These are phyloP conservation scores for Saturnispora hagleri DNA, from an alignment of 805 yeast species.

Conservation along the genomic window DNA sequence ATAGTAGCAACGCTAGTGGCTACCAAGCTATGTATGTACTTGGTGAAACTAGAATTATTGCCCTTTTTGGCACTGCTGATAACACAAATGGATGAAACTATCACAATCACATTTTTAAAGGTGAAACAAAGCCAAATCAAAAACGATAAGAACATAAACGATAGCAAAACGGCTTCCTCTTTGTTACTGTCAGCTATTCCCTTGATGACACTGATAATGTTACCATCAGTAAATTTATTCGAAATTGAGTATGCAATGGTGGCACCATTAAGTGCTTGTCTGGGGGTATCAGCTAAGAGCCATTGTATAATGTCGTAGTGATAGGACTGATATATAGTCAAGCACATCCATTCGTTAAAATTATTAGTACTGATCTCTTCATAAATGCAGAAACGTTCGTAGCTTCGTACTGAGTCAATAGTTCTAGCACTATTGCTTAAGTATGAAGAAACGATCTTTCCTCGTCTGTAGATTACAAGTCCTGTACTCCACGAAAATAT, in stretches of 20 bases:
- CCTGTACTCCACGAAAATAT: conserved; percentile 53
- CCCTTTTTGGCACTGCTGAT: conserved; percentile 10
- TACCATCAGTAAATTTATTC: conserved; percentile 29
- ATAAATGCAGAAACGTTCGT: conserved; percentile 64
- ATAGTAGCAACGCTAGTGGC: conserved; percentile 21
- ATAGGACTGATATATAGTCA: conserved; percentile 55
- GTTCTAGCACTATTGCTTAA: conserved; percentile 55
- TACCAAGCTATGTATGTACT: conserved; percentile 21
- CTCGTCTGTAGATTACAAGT: conserved; percentile 44
- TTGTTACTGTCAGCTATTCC: conserved; percentile 40
- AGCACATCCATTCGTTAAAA: conserved; percentile 57
- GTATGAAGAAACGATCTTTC: conserved; percentile 61
- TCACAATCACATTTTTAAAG: conserved; percentile 16
- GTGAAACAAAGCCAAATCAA: conserved; percentile 62
- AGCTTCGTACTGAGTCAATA: conserved; percentile 47
- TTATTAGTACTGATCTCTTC: conserved; percentile 58
- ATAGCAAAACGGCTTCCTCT: conserved; percentile 60
- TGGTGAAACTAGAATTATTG: conserved; percentile 11
- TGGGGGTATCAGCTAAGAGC: conserved; percentile 73
- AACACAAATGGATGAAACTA: conserved; percentile 19
- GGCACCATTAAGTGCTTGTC: conserved; percentile 76
- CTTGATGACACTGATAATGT: conserved; percentile 33
- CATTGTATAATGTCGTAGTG: conserved; percentile 52
- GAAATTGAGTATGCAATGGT: conserved; percentile 51
- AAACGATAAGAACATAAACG: conserved; percentile 70